Percentiles rank a stretch among this genome's conserved stretches.
Evolutionary conservation across 768 basidiomycete species (phyloP).

Genomic region (Pisolithus marmoratus): DNA sequence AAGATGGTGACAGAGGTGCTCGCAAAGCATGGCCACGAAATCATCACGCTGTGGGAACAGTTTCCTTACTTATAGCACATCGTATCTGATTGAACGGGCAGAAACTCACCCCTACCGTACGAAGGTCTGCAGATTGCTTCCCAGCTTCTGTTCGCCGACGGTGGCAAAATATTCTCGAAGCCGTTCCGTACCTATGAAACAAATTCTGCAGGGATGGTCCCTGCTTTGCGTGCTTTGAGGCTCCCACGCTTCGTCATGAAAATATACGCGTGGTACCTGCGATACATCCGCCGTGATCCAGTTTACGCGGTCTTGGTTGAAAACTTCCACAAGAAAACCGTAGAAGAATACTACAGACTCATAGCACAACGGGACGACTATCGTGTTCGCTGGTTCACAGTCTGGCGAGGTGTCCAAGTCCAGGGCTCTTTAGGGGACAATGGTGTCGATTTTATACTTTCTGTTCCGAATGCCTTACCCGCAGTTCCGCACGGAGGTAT

Average conservation of each 20-base stretch:
- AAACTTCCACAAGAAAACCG: constrained; percentile 42
- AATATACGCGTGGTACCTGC: constrained; percentile 46
- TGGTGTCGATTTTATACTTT: constrained; percentile 58
- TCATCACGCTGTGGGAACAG: constrained; percentile 46
- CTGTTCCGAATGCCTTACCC: constrained; percentile 56
- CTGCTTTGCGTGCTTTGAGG: constrained; percentile 33
- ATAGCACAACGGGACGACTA: constrained; percentile 41
- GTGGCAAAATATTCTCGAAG: constrained; percentile 32
- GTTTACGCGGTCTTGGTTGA: constrained; percentile 51
- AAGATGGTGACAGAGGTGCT: constrained; percentile 40
- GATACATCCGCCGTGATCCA: constrained; percentile 46
- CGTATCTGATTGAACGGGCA: constrained; percentile 1
- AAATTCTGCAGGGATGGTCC: constrained; percentile 44
- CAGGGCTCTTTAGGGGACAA: constrained; percentile 28
- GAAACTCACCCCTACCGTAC: constrained; percentile 40
- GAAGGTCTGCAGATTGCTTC: constrained; percentile 49
- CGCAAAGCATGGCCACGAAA: constrained; percentile 41
- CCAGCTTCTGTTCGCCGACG: constrained; percentile 48
- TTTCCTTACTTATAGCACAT: neutral
- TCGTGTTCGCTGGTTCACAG: constrained; percentile 34
- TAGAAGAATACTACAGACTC: constrained; percentile 45
- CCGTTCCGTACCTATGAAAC: constrained; percentile 37
- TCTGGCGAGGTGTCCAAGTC: constrained; percentile 24
- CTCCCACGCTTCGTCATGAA: constrained; percentile 43
- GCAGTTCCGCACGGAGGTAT: constrained; percentile 50